Evolutionary conservation across 495 filamentous ascomycete genomes (phyloP).

Genomic region (Penicillium dipodomyicola): DNA sequence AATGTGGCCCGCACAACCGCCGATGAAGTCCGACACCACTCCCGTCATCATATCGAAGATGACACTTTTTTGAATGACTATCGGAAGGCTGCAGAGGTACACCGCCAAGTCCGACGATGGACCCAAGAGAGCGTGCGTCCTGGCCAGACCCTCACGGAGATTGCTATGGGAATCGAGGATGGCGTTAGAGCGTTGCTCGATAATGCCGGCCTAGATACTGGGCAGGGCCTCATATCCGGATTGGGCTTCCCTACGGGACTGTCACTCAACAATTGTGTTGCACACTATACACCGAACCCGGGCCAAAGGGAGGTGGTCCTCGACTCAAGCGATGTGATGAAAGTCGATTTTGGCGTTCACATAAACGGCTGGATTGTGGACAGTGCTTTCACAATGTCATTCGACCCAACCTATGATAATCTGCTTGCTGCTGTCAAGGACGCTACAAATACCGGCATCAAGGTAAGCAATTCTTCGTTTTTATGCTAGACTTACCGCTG

Average conservation of each 20-base stretch:
- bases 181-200: conserved; percentile 56
- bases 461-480: conserved; percentile 27
- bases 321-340: conserved; percentile 59
- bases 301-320: conserved; percentile 57
- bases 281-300: conserved; percentile 63
- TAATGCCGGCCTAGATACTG: conserved; percentile 57
- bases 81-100: conserved; percentile 59
- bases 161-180: conserved; percentile 61
- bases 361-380: conserved; percentile 66
- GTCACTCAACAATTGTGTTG: conserved; percentile 58
- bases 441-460: conserved; percentile 61
- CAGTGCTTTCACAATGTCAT: conserved; percentile 62
- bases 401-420: conserved; percentile 61
- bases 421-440: conserved; percentile 60
- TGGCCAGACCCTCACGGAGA: conserved; percentile 55
- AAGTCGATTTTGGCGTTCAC: conserved; percentile 66
- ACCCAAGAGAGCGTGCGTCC: conserved; percentile 56
- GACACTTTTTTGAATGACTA: conserved; percentile 58
- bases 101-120: conserved; percentile 60
- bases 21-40: conserved; percentile 56
- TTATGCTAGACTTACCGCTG: background rate
- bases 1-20: conserved; percentile 57
- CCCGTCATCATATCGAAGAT: conserved; percentile 47
- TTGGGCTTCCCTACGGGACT: conserved; percentile 65
- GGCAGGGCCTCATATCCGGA: conserved; percentile 54